Percentiles rank a stretch among this genome's conserved stretches.
Evolutionary conservation across 352 stramenopile species (phyloP).

Genomic region (Phytopythium chamaehyphon): DNA sequence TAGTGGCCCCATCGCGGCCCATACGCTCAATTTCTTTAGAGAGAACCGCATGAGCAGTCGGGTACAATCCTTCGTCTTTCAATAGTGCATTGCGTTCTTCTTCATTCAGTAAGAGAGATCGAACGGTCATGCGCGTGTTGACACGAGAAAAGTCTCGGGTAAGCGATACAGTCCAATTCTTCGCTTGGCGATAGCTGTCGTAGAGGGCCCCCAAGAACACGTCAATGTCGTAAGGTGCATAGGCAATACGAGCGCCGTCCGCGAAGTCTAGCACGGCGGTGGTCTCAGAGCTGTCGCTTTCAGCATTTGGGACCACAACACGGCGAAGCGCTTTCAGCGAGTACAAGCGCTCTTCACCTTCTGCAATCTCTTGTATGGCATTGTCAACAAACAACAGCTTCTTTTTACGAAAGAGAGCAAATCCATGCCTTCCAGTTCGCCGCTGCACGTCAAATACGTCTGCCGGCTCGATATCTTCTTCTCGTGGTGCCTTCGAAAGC

Average conservation of each 20-base stretch:
- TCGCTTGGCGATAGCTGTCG: conserved; percentile 57
- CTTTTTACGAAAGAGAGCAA: conserved; percentile 53
- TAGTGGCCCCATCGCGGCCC: conserved; percentile 30
- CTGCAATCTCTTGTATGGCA: conserved; percentile 41
- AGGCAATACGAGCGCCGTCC: conserved; percentile 56
- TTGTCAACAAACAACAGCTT: conserved; percentile 59
- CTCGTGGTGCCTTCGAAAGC: conserved; percentile 24
- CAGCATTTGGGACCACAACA: conserved; percentile 34
- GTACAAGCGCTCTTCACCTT: conserved; percentile 49
- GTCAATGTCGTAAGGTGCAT: conserved; percentile 49
- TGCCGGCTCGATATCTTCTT: conserved; percentile 34
- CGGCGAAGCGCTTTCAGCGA: conserved; percentile 49
- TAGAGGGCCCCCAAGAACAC: conserved; percentile 64
- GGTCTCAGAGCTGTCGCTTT: conserved; percentile 23
- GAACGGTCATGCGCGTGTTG: conserved; percentile 55
- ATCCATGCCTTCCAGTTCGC: conserved; percentile 52
- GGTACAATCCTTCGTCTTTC: conserved; percentile 63
- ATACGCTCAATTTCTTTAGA: conserved; percentile 65
- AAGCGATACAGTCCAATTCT: conserved; percentile 63
- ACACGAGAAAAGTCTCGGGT: conserved; percentile 61
- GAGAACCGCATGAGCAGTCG: conserved; percentile 41
- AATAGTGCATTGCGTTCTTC: conserved; percentile 49
- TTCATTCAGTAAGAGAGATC: conserved; percentile 42
- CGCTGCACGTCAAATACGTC: conserved; percentile 54
- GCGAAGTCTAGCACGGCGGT: conserved; percentile 65